Evolutionary conservation across 306 rosid genomes (phyloP), one percentile per base, ranked within the genome.

Genomic region (Alnus glutinosa): DNA sequence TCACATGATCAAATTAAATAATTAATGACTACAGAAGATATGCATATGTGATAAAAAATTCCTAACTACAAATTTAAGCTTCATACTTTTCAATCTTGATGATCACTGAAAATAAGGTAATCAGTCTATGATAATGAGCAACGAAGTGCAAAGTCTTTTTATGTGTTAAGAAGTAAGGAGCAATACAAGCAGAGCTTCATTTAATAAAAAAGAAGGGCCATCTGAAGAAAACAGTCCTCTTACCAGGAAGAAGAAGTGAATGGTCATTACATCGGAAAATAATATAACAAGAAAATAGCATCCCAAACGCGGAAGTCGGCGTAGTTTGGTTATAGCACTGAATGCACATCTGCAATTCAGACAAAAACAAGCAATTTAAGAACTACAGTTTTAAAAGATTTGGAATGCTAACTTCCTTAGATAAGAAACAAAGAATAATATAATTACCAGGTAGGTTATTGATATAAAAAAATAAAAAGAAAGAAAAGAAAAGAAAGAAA

Each of bases 201-300:
- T 68, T 46, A 66, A 42, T 36, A 8, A 10, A 69, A 75, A 48
- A 9, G 34, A 55, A 64, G 19, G 78, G 68, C 57, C 63, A 71
- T 79, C 71, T 49, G 8, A 76, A 77, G 84, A 80, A 70, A 42
- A 66, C 10, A 62, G 63, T 32, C 86, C 70, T 55, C 78, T 47
- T 91, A 93, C 98, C 97, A 93, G 97, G 89, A 93, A 93, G 90
- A 93, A 93, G 86, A 93, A 93, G 83, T 93, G 98, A 78, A 91
- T 79, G 59, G 98, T 90, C 98, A 93, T 93, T 58, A 91, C 79
- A 37, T 91, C 98, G 2, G 98, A 89, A 75, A 88, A 82, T 67
- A 89, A 71, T 66, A 93, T 90, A 54, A 93, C 97, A 36, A 93
- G 94, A 77, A 93, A 93, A 81, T 93, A 93, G 90, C 97, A 93